Conservation (phyloP, 345 rosid genomes). For the Heritiera littoralis region DNA sequence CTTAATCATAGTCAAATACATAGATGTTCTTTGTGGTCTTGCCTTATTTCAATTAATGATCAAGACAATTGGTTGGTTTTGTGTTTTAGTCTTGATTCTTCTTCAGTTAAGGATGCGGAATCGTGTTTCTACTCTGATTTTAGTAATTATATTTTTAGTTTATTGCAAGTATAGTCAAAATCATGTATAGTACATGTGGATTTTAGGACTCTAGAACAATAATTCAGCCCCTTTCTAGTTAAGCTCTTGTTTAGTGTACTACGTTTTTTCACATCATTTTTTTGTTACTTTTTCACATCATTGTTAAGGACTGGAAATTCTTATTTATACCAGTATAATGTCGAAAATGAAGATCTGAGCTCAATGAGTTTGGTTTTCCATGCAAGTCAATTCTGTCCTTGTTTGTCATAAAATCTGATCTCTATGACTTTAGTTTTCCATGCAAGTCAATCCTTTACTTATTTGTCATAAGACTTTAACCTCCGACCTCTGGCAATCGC, state of each 20-base stretch:
- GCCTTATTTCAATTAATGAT: not conserved
- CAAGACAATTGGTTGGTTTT: not conserved
- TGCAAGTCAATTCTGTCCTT: not conserved
- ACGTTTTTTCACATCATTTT: too few species aligned
- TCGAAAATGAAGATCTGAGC: not conserved
- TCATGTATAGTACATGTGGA: not conserved
- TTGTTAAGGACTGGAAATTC: not conserved
- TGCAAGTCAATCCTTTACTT: not conserved
- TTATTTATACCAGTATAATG: not conserved
- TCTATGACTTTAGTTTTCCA: not conserved
- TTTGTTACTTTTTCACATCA: too few species aligned
- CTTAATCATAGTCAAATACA: not conserved
- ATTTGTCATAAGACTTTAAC: not conserved
- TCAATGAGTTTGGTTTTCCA: not conserved
- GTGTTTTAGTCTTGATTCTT: not conserved
- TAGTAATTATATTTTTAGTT: too few species aligned
- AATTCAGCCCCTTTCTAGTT: not conserved
- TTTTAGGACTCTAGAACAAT: not conserved
- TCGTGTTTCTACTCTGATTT: not conserved
- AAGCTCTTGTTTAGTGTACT: not conserved
- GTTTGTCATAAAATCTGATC: too few species aligned
- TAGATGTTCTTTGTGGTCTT: not conserved
- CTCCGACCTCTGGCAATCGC: not conserved
- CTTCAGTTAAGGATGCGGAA: not conserved
- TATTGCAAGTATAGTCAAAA: not conserved